Evolutionary conservation across 164 flowering plant species (phyloP).

Genomic region (Magnolia officinalis): DNA sequence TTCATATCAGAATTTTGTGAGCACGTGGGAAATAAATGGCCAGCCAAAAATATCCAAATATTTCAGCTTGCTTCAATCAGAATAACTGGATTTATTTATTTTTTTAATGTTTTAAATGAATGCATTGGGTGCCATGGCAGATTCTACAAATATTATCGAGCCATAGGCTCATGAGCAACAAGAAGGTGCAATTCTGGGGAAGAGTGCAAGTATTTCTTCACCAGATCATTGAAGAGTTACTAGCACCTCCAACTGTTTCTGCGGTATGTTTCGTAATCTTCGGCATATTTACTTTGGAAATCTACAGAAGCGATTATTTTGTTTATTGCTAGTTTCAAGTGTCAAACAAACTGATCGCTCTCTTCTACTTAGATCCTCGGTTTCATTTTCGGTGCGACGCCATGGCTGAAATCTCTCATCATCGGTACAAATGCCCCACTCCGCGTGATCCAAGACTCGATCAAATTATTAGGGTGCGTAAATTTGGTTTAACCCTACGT

Average conservation of each 20-base stretch:
- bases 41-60: too few species aligned
- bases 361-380: slow-evolving; percentile 45
- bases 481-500: not conserved
- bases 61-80: too few species aligned
- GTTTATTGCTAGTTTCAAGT: not conserved
- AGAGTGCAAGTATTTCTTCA: slow-evolving; percentile 33
- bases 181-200: slow-evolving; percentile 24
- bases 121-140: slow-evolving; percentile 7
- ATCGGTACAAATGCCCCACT: slow-evolving; percentile 81
- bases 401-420: slow-evolving; percentile 63
- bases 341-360: not conserved
- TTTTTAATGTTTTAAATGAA: too few species aligned
- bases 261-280: slow-evolving; percentile 47
- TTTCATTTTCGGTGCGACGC: slow-evolving; percentile 58
- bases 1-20: too few species aligned
- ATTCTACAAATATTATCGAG: slow-evolving; percentile 7
- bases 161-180: not conserved
- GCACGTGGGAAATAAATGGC: too few species aligned
- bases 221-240: slow-evolving; percentile 56
- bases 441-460: slow-evolving; percentile 66
- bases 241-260: slow-evolving; percentile 82
- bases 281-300: not conserved
- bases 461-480: slow-evolving; percentile 75
- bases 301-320: not conserved
- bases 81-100: too few species aligned